Conservation (phyloP, 345 rosid species). For the Eucalyptus pauciflora region DNA sequence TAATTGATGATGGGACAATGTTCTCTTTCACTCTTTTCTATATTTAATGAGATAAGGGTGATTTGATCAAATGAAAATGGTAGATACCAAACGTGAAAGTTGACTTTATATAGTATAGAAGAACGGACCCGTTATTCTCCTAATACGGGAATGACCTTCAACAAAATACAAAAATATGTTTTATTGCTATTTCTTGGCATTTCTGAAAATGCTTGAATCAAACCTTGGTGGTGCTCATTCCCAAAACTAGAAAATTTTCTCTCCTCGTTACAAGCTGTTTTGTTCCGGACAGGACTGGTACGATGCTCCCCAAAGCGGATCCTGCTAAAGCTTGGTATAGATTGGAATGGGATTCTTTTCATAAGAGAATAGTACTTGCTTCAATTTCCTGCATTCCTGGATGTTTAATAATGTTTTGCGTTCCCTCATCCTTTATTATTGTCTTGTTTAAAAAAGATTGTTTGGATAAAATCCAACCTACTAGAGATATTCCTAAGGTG, state of each 20-base stretch:
- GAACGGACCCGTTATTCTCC: not conserved
- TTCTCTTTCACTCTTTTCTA: not conserved
- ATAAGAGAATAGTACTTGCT: not conserved
- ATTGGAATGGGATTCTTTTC: not conserved
- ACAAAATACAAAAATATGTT: not conserved
- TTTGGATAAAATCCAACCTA: not conserved
- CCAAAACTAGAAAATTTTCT: not conserved
- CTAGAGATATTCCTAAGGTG: not conserved
- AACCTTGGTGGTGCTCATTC: not conserved
- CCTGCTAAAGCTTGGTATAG: not conserved
- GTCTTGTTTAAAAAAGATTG: not conserved
- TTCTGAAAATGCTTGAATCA: not conserved
- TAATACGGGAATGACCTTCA: not conserved
- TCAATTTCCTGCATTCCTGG: not conserved
- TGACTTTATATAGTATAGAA: not conserved
- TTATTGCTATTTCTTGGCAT: not conserved
- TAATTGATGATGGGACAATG: not conserved
- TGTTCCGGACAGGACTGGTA: not conserved
- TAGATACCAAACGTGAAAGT: not conserved
- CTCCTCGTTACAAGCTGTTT: not conserved
- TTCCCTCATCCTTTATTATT: not conserved
- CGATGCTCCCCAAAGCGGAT: not conserved
- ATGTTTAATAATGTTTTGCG: not conserved
- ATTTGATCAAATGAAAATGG: not conserved
- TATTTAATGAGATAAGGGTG: not conserved